Base-by-base conservation (phyloP, 225 moss, liverwort and hornwort genomes). In the Physcomitrellopsis africana region DNA sequence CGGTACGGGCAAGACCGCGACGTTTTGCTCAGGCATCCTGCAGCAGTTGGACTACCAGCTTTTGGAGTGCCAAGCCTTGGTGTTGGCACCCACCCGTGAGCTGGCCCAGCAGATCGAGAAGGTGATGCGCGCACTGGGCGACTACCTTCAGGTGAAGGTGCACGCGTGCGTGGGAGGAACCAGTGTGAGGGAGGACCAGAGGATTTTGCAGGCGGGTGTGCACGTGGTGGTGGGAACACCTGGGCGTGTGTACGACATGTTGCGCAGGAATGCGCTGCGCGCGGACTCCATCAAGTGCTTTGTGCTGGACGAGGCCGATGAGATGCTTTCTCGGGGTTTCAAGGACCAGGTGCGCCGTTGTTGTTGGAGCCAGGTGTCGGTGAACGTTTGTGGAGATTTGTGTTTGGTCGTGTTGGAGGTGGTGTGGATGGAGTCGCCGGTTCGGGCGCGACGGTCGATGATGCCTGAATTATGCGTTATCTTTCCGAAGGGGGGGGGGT, bases 141-240 rank as follows among this genome's bases (percentile, higher is more conserved):
- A 92, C 64, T 92, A 89, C 54, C 72, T 92, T 2, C 85, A 85
- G 22, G 89, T 92, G 49, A 89, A 87, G 80, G 91, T 89, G 5
- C 87, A 92, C 64, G 91, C 91, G 9, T 92, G 91, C 74, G 89
- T 92, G n/a, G 91, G 91, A 80, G 91, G 91, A 29, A 89, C 88
- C 51, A 91, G 89, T 74, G 86, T 91, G 23, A 84, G 88, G 49
- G 91, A 91, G 74, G 91, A 91, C 63, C 88, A 84, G 77, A 82
- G 86, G 51, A 86, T 89, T 66, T 79, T 89, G 58, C 89, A 89
- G 76, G 81, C 79, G 4, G 91, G 91, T 63, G 89, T 92, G 24
- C 91, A 92, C 24, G 91, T 92, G 42, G 89, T 92, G 37, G 89
- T 92, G 43, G 91, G 91, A 44, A 89, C 91, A 13, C 91, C 91